Conservation (phyloP, 192 early-diverging fungal genomes). For the Cetraspora pellucida region DNA sequence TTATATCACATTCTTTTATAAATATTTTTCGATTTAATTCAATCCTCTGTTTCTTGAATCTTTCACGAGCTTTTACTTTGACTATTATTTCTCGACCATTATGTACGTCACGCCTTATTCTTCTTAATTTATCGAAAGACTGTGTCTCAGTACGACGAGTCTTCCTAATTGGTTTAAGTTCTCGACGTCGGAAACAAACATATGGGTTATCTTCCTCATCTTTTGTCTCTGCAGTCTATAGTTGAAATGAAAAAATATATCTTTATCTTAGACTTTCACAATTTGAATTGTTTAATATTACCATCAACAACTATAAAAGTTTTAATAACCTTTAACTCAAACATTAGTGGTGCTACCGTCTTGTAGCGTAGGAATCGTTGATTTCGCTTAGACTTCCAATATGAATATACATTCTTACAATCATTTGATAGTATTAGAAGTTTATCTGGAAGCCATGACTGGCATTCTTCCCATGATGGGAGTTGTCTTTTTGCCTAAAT, state of each 20-base stretch:
- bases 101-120: constrained; percentile 80
- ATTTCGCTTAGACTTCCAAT: constrained; percentile 59
- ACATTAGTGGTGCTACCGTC: constrained; percentile 53
- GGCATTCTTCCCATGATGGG: constrained; percentile 19
- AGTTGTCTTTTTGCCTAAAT: constrained; percentile 19
- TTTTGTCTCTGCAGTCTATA: constrained; percentile 51
- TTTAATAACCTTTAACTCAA: constrained; percentile 54
- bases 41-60: constrained; percentile 70
- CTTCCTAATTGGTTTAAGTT: constrained; percentile 85
- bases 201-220: constrained; percentile 88
- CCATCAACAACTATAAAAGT: background rate
- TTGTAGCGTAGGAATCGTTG: constrained; percentile 16
- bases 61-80: constrained; percentile 79
- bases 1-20: constrained; percentile 64
- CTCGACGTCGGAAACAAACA: constrained; percentile 95
- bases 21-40: constrained; percentile 78
- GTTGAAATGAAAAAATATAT: constrained; percentile 52
- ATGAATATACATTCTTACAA: constrained; percentile 43
- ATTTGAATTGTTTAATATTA: background rate
- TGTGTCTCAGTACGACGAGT: constrained; percentile 83
- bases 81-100: constrained; percentile 76
- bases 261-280: background rate
- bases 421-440: background rate
- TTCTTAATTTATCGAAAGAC: constrained; percentile 82
- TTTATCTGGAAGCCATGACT: background rate